Conservation (phyloP, 768 basidiomycete species). For the Leccinum truebloodii region DNA sequence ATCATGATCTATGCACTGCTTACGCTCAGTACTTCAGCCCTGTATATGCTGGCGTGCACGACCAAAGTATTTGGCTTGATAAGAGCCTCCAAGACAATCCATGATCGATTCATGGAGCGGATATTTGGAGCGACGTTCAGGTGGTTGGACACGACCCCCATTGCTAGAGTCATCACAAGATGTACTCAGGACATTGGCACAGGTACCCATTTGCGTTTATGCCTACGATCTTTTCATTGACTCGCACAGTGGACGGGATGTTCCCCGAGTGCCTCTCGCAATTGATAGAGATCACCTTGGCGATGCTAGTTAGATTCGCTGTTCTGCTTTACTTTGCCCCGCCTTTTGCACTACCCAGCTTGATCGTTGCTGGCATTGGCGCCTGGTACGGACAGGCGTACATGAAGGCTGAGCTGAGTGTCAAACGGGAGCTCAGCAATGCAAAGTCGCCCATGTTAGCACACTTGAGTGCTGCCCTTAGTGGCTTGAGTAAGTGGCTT, state of each 20-base stretch:
- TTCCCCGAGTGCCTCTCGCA: neutral
- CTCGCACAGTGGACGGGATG: constrained; percentile 12
- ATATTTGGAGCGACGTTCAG: constrained; percentile 63
- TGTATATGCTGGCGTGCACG: constrained; percentile 37
- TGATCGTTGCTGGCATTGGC: constrained; percentile 30
- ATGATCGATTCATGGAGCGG: constrained; percentile 50
- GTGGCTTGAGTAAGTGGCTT: constrained; percentile 17
- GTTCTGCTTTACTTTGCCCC: constrained; percentile 13
- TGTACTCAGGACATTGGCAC: constrained; percentile 53
- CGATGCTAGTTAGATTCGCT: constrained; percentile 6
- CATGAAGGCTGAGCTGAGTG: constrained; percentile 42
- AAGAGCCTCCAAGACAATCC: constrained; percentile 56
- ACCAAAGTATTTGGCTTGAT: constrained; percentile 47
- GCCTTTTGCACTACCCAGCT: constrained; percentile 26
- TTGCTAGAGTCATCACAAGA: constrained; percentile 32
- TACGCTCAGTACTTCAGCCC: constrained; percentile 29
- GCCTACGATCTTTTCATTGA: neutral
- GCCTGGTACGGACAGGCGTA: constrained; percentile 39
- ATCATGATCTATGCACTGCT: constrained; percentile 44
- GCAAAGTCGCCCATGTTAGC: constrained; percentile 22
- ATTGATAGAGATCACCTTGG: constrained; percentile 5
- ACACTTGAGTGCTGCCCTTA: constrained; percentile 14
- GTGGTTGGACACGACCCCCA: constrained; percentile 47
- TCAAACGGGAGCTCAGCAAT: constrained; percentile 33
- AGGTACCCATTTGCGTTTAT: neutral